A percentile compares a stretch with the other conserved stretches of the same genome.
Conservation (phyloP, 176 grass and related monocot species). For the Secale cereale region DNA sequence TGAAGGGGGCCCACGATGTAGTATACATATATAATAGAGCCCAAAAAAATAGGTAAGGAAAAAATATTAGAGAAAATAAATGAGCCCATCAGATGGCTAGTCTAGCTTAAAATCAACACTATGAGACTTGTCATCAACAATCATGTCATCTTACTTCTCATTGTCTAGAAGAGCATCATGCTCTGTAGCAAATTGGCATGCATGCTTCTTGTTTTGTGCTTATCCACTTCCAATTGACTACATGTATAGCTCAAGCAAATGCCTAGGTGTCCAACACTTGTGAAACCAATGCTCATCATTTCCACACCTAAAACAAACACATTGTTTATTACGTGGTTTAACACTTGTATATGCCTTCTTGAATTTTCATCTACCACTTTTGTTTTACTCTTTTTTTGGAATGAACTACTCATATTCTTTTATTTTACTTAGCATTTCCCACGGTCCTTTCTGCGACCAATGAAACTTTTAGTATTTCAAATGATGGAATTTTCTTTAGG, state of each 20-base stretch:
- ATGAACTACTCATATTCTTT: neutral
- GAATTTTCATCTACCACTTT: neutral
- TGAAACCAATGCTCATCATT: neutral
- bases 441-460: no score
- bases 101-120: no score
- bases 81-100: no score
- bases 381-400: neutral
- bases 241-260: neutral
- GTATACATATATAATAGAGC: no score
- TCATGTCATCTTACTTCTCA: neutral
- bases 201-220: neutral
- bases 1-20: no score
- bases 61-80: no score
- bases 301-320: neutral
- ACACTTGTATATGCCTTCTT: no score
- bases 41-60: no score
- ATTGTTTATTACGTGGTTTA: no score
- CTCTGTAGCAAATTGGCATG: neutral
- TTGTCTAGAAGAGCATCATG: neutral
- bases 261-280: neutral
- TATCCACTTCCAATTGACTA: neutral
- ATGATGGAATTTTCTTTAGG: neutral
- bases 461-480: neutral
- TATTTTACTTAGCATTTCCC: neutral
- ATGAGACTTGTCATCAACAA: neutral